Evolutionary conservation across 495 filamentous ascomycete genomes (phyloP).

Genomic region (Penicillium paradoxum): DNA sequence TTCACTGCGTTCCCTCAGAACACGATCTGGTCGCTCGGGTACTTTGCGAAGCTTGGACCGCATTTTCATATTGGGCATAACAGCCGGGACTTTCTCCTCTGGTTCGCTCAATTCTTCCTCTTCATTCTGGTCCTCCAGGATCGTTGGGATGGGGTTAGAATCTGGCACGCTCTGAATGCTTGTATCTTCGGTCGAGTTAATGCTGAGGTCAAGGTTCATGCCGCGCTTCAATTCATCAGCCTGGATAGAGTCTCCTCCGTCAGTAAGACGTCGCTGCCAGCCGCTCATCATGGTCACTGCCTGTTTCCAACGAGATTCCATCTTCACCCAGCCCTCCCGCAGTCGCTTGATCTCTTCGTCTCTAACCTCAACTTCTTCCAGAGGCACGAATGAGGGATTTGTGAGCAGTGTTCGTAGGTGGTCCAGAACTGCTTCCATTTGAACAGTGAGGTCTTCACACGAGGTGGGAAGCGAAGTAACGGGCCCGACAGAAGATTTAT

Average conservation of each 20-base stretch:
- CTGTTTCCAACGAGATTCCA: slow-evolving; percentile 87
- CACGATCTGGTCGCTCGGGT: slow-evolving; percentile 28
- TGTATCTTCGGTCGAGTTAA: slow-evolving; percentile 44
- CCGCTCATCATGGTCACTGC: slow-evolving; percentile 85
- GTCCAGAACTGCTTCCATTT: slow-evolving; percentile 69
- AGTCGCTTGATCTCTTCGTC: slow-evolving; percentile 84
- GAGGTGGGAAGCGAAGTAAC: slow-evolving; percentile 48
- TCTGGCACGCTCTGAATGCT: slow-evolving; percentile 31
- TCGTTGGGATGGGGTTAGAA: slow-evolving; percentile 43
- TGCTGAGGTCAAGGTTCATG: slow-evolving; percentile 60
- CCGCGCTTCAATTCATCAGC: slow-evolving; percentile 78
- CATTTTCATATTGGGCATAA: slow-evolving; percentile 8
- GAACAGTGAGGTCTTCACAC: slow-evolving; percentile 65
- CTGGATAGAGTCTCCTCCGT: slow-evolving; percentile 73
- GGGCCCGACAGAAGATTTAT: slow-evolving; percentile 25
- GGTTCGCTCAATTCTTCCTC: slow-evolving; percentile 36
- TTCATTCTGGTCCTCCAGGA: slow-evolving; percentile 52
- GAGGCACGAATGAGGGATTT: slow-evolving; percentile 90
- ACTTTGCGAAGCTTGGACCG: slow-evolving; percentile 22
- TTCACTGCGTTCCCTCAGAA: slow-evolving; percentile 40
- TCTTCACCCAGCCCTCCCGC: slow-evolving; percentile 80
- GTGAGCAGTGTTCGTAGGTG: slow-evolving; percentile 79
- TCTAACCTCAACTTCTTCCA: slow-evolving; percentile 88
- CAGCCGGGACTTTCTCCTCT: slow-evolving; percentile 28
- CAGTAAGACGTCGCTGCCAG: slow-evolving; percentile 80